These are phyloP conservation scores for Fusarium sp. DNA, from an alignment of 2,329 filamentous ascomycete genomes.

Conservation along the genomic window DNA sequence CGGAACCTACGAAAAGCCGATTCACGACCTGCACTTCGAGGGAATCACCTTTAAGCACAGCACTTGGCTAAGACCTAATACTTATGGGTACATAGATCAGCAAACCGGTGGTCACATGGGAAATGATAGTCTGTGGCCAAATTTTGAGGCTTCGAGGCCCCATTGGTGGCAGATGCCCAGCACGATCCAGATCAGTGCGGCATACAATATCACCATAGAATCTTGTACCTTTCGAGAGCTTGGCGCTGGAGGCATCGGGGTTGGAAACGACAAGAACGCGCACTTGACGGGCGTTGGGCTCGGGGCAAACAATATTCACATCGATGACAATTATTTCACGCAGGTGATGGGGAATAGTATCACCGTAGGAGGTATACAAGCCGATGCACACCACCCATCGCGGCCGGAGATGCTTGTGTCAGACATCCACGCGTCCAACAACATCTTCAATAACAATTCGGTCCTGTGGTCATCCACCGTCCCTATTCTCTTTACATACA, in stretches of 20 bases:
- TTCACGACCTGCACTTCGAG: not conserved
- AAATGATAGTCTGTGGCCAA: not conserved
- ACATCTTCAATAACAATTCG: conserved; percentile 8
- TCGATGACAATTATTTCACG: not conserved
- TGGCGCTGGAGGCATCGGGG: not conserved
- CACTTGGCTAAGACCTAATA: not conserved
- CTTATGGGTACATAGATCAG: not conserved
- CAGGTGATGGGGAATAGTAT: conserved; percentile 9
- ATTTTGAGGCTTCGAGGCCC: not conserved
- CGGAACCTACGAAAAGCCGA: not conserved
- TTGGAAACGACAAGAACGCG: not conserved
- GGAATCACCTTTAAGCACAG: conserved; percentile 3
- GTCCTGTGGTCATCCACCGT: conserved; percentile 3
- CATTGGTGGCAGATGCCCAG: conserved; percentile 15
- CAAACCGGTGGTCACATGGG: conserved; percentile 1
- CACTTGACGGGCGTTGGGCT: not conserved
- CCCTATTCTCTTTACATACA: conserved; percentile 1
- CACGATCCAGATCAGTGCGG: not conserved
- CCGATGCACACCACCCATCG: not conserved
- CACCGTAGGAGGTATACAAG: not conserved
- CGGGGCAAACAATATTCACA: not conserved
- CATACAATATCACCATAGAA: not conserved
- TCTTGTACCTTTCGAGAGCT: conserved; percentile 1
- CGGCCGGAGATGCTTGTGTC: not conserved
- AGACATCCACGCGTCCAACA: not conserved